These are phyloP conservation scores for Kodamaea neixiangensis DNA, from an alignment of 805 yeast genomes.

Conservation along the genomic window DNA sequence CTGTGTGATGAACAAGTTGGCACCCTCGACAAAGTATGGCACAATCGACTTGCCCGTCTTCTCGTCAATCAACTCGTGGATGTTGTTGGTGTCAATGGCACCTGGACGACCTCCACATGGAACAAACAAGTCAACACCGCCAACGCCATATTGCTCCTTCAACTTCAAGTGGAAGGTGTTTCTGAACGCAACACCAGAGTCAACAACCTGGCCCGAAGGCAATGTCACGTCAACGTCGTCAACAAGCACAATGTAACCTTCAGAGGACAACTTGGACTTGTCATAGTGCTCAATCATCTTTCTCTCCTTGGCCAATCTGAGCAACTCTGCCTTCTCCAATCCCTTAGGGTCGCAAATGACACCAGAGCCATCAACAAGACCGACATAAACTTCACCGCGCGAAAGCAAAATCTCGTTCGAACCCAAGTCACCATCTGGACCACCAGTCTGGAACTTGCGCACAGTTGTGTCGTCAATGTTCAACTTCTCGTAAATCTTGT, in stretches of 20 bases:
- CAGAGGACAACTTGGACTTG: constrained; percentile 59
- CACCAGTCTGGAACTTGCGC: constrained; percentile 93
- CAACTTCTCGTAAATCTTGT: constrained; percentile 80
- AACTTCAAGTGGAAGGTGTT: constrained; percentile 83
- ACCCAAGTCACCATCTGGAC: constrained; percentile 98
- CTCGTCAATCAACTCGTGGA: constrained; percentile 65
- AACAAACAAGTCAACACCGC: constrained; percentile 78
- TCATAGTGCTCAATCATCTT: constrained; percentile 73
- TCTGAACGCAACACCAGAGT: constrained; percentile 88
- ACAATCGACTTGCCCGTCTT: constrained; percentile 75
- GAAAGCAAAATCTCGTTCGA: constrained; percentile 92
- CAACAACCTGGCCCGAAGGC: constrained; percentile 74
- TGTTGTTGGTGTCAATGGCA: constrained; percentile 87
- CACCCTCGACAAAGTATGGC: constrained; percentile 95
- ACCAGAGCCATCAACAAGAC: constrained; percentile 94
- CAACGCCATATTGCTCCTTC: constrained; percentile 58
- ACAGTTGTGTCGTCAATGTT: constrained; percentile 58
- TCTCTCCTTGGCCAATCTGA: constrained; percentile 76
- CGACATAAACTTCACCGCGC: constrained; percentile 79
- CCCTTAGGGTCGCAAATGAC: constrained; percentile 92
- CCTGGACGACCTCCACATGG: constrained; percentile 99
- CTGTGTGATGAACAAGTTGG: constrained; percentile 93
- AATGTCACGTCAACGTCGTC: constrained; percentile 79
- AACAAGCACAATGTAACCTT: constrained; percentile 81
- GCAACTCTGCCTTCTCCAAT: constrained; percentile 74